These are phyloP conservation scores for Avena sativa DNA, from an alignment of 176 grass and related monocot genomes.

Conservation along the genomic window DNA sequence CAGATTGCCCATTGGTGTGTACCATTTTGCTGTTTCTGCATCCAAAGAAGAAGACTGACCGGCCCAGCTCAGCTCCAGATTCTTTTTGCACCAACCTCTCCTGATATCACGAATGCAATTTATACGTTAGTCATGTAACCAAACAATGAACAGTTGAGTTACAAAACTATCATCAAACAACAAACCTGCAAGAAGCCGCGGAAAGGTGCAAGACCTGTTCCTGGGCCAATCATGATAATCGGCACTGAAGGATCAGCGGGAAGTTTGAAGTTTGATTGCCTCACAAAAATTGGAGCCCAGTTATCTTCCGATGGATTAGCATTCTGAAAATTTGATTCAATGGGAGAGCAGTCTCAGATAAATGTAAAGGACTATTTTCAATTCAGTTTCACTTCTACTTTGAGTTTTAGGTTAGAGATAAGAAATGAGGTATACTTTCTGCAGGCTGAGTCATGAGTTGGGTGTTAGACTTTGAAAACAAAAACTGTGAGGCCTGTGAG, in stretches of 20 bases:
- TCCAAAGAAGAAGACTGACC: conserved; percentile 85
- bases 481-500: neutral
- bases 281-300: conserved; percentile 84
- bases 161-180: neutral
- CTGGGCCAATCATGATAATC: conserved; percentile 88
- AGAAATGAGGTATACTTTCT: neutral
- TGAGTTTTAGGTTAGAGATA: conserved; percentile 17
- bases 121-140: conserved; percentile 24
- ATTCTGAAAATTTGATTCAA: conserved; percentile 57
- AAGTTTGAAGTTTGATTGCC: conserved; percentile 95
- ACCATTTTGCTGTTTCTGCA: conserved; percentile 95
- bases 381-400: neutral
- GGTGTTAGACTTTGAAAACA: neutral
- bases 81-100: conserved; percentile 78
- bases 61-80: conserved; percentile 70
- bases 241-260: conserved; percentile 72
- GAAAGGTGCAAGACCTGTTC: conserved; percentile 93
- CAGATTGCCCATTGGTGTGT: conserved; percentile 24
- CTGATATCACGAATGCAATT: conserved; percentile 51
- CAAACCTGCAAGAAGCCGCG: conserved; percentile 88
- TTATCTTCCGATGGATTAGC: conserved; percentile 66
- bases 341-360: conserved; percentile 36
- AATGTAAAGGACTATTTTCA: neutral
- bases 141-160: neutral
- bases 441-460: neutral